Percentiles rank a stretch among this genome's conserved stretches.
phyloP scores from a whole-genome alignment of 148 eudicot species.

The Rhododendron henanense region DNA sequence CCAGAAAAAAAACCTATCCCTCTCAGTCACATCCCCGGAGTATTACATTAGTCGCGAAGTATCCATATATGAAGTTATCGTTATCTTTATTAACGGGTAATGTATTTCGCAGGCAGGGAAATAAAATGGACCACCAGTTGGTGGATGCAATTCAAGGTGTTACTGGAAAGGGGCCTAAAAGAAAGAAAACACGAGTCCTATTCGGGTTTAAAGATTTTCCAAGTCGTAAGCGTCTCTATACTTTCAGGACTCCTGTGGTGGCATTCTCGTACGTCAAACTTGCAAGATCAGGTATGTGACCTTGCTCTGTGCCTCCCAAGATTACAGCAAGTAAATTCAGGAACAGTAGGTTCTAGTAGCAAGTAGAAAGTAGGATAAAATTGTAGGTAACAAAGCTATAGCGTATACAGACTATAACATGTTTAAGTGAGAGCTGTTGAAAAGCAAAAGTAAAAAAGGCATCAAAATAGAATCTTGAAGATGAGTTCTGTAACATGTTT shows the following conservation, averaged over 20 bases:
- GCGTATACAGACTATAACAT: not conserved
- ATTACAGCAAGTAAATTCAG: not conserved
- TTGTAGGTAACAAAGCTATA: not conserved
- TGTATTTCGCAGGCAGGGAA: constrained; percentile 29
- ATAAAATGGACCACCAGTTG: constrained; percentile 65
- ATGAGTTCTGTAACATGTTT: not conserved
- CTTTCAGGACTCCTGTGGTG: constrained; percentile 84
- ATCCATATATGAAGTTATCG: not conserved
- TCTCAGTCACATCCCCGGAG: not conserved
- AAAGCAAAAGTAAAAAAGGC: not conserved
- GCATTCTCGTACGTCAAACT: constrained; percentile 60
- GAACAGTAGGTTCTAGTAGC: not conserved
- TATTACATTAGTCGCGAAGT: not conserved
- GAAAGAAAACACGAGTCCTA: constrained; percentile 75
- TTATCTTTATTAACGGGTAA: not conserved
- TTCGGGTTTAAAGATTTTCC: constrained; percentile 58
- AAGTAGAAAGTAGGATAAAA: constrained; percentile 15
- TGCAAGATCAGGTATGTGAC: constrained; percentile 73
- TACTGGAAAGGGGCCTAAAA: constrained; percentile 65
- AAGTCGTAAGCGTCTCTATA: constrained; percentile 62
- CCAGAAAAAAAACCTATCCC: not conserved
- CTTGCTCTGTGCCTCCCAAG: not conserved
- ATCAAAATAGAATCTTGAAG: not conserved
- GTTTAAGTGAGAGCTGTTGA: not conserved
- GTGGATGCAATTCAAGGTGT: constrained; percentile 77